Evolutionary conservation across 1,139 yeast species (phyloP).

Genomic region (Protomyces gravidus): DNA sequence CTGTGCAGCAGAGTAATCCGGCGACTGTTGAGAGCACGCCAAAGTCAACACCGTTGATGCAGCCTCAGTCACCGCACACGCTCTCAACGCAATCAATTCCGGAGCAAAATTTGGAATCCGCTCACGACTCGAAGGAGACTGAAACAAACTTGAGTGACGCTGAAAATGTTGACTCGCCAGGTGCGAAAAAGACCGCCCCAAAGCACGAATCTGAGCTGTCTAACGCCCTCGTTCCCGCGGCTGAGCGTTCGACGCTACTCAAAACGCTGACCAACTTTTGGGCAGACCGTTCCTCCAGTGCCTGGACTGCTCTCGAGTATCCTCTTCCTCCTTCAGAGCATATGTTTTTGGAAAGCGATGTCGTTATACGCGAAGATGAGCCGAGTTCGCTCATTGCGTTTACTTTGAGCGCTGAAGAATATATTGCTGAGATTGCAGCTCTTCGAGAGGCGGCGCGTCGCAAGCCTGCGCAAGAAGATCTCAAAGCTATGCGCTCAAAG

Average conservation of each 20-base stretch:
- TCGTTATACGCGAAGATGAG: conserved; percentile 92
- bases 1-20: conserved; percentile 13
- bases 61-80: background rate
- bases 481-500: background rate
- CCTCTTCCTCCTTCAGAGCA: conserved; percentile 79
- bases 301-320: conserved; percentile 89
- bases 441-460: conserved; percentile 40
- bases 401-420: conserved; percentile 80
- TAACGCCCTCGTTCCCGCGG: conserved; percentile 32
- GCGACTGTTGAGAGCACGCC: conserved; percentile 14
- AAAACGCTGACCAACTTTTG: conserved; percentile 85
- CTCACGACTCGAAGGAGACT: background rate
- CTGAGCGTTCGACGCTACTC: conserved; percentile 72
- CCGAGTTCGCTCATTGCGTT: conserved; percentile 93
- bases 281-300: conserved; percentile 95
- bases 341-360: conserved; percentile 88
- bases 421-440: conserved; percentile 57
- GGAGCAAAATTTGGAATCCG: conserved; percentile 7
- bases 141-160: background rate
- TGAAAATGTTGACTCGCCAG: background rate
- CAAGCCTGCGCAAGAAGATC: conserved; percentile 11
- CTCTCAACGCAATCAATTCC: conserved; percentile 11
- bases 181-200: background rate
- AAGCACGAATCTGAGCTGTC: conserved; percentile 1
- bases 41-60: background rate